Conservation (phyloP, 306 rosid genomes). For the Psophocarpus tetragonolobus region DNA sequence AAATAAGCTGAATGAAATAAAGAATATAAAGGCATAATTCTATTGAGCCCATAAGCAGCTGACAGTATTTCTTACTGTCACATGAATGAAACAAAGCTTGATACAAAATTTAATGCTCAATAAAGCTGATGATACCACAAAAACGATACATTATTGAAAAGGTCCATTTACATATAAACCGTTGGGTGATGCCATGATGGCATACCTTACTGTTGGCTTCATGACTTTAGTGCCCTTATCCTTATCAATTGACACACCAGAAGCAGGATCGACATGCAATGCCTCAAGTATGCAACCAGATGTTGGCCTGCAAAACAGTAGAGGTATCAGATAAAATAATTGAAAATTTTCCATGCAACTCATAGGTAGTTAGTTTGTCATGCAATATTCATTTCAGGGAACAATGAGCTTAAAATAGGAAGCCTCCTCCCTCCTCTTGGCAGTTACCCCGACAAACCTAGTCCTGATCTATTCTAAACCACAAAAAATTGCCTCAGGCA, state of each 20-base stretch:
- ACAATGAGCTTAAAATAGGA: conserved; percentile 57
- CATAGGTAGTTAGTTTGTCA: conserved; percentile 39
- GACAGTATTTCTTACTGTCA: background rate
- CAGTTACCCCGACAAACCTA: conserved; percentile 69
- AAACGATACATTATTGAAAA: background rate
- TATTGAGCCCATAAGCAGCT: background rate
- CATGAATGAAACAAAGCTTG: background rate
- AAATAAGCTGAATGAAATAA: conserved; percentile 2
- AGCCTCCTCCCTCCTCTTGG: conserved; percentile 68
- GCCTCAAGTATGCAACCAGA: conserved; percentile 96
- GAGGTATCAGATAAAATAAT: conserved; percentile 54
- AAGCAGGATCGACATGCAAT: conserved; percentile 96
- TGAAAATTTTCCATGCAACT: conserved; percentile 43
- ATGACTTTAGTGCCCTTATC: conserved; percentile 65
- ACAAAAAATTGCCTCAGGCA: conserved; percentile 71
- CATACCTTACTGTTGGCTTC: conserved; percentile 79
- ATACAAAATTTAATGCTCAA: conserved; percentile 3
- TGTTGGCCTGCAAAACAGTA: conserved; percentile 73
- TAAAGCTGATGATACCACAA: conserved; percentile 12
- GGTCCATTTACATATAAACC: background rate
- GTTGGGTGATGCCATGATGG: conserved; percentile 8
- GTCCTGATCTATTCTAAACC: conserved; percentile 80
- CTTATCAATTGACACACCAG: conserved; percentile 79
- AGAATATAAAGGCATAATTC: background rate
- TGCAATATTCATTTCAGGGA: conserved; percentile 50